Conservation (phyloP, 2,329 filamentous ascomycete genomes). For the Aspergillus tamarii region DNA sequence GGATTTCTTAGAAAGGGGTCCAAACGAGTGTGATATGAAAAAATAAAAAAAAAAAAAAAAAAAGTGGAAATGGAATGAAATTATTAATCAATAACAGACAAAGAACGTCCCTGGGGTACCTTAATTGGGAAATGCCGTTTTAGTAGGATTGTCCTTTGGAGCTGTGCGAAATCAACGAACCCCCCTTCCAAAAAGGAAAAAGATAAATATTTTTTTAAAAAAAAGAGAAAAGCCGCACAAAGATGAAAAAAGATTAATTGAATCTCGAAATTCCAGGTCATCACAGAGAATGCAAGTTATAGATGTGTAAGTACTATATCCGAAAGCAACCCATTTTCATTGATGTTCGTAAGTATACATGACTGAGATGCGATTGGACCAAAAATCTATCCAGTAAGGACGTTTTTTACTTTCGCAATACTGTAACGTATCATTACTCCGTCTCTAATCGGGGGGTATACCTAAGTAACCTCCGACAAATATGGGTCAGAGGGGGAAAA, state of each 20-base stretch:
- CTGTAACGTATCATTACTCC: background rate
- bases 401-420: background rate
- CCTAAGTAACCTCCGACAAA: background rate
- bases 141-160: conserved; percentile 1
- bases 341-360: background rate
- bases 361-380: background rate
- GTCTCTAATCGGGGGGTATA: background rate
- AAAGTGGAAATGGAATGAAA: background rate
- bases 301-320: background rate
- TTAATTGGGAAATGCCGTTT: background rate
- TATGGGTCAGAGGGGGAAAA: background rate
- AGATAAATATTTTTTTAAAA: too few relatives aligned
- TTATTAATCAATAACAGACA: conserved; percentile 3
- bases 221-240: background rate
- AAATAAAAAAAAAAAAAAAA: background rate
- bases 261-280: background rate
- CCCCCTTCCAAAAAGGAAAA: background rate
- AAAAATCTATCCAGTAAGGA: background rate
- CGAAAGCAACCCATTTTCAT: background rate
- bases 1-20: conserved; percentile 1
- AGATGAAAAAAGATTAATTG: background rate
- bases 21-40: background rate
- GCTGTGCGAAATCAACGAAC: background rate
- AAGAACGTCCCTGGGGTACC: conserved; percentile 1
- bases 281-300: background rate